These are phyloP conservation scores for Thoreauomyces humboldtii DNA, from an alignment of 192 early-diverging fungal genomes.

Conservation along the genomic window DNA sequence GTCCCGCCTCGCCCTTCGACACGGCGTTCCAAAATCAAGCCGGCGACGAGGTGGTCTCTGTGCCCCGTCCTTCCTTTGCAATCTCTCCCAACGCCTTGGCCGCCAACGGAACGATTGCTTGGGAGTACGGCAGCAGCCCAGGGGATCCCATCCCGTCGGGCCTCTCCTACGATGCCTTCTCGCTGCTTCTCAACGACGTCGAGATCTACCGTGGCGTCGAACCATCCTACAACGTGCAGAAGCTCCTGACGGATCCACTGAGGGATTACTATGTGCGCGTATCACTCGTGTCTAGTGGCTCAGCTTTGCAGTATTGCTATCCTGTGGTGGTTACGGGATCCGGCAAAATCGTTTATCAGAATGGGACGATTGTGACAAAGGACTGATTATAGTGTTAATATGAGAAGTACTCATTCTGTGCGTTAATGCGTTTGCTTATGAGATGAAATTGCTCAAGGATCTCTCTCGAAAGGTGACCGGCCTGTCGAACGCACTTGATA, in stretches of 20 bases:
- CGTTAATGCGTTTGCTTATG: too few relatives aligned
- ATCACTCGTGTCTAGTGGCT: slow-evolving; percentile 24
- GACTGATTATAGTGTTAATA: too few relatives aligned
- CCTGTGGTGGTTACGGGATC: slow-evolving; percentile 14
- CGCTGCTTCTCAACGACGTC: slow-evolving; percentile 32
- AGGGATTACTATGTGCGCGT: slow-evolving; percentile 28
- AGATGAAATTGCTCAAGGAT: too few relatives aligned
- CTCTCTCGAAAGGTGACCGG: too few relatives aligned
- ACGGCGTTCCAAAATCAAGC: slow-evolving; percentile 30
- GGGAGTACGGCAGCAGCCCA: slow-evolving; percentile 2
- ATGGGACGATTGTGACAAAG: slow-evolving; percentile 19
- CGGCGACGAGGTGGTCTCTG: slow-evolving; percentile 14
- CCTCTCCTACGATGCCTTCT: slow-evolving; percentile 24
- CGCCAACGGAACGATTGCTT: slow-evolving; percentile 14
- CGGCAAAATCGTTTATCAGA: slow-evolving; percentile 20
- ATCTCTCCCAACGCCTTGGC: not conserved
- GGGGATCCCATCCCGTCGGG: not conserved
- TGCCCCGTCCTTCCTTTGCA: slow-evolving; percentile 13
- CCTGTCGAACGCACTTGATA: too few relatives aligned
- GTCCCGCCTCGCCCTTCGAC: slow-evolving; percentile 35
- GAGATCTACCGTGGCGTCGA: slow-evolving; percentile 32
- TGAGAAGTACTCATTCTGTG: too few relatives aligned
- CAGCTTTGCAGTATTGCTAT: slow-evolving; percentile 27
- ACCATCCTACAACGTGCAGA: not conserved
- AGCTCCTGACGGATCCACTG: not conserved